Conservation (phyloP, 2,329 filamentous ascomycete species). For the Xylariaceae sp. region DNA sequence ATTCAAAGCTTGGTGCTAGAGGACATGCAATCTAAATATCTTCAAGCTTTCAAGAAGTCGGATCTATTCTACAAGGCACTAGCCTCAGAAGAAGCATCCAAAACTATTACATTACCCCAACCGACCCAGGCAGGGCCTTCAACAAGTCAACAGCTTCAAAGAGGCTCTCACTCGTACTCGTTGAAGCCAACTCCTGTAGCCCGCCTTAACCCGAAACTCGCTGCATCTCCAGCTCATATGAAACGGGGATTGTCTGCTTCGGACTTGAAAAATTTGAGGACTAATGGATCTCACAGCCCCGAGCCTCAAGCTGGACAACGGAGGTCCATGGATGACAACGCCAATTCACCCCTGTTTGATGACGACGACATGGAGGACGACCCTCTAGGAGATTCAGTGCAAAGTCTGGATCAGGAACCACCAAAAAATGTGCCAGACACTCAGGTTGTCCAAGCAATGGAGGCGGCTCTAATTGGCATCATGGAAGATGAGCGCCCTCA, state of each 20-base stretch:
- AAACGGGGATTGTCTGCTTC: slow-evolving; percentile 56
- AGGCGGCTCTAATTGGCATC: slow-evolving; percentile 89
- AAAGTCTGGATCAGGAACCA: slow-evolving; percentile 80
- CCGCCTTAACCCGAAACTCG: slow-evolving; percentile 49
- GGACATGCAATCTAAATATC: slow-evolving; percentile 81
- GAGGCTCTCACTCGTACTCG: slow-evolving; percentile 48
- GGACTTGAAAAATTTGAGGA: slow-evolving; percentile 51
- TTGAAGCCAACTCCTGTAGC: slow-evolving; percentile 54
- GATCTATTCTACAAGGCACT: slow-evolving; percentile 97
- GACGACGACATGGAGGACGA: slow-evolving; percentile 82
- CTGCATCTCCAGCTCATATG: slow-evolving; percentile 38
- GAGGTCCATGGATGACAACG: slow-evolving; percentile 73
- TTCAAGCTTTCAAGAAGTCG: slow-evolving; percentile 86
- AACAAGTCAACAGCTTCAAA: slow-evolving; percentile 37
- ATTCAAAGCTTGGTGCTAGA: slow-evolving; percentile 85
- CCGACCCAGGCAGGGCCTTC: slow-evolving; percentile 36
- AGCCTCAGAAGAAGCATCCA: slow-evolving; percentile 79
- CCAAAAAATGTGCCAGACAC: slow-evolving; percentile 70
- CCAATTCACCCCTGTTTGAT: slow-evolving; percentile 70
- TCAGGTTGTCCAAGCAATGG: slow-evolving; percentile 88
- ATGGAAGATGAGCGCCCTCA: slow-evolving; percentile 78
- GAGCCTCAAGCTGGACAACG: slow-evolving; percentile 56
- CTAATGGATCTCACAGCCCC: slow-evolving; percentile 46
- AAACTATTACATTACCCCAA: slow-evolving; percentile 38
- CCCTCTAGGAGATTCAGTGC: slow-evolving; percentile 71